These are phyloP conservation scores for Cyclanthera cordifolia DNA, from an alignment of 306 rosid genomes.

Conservation along the genomic window DNA sequence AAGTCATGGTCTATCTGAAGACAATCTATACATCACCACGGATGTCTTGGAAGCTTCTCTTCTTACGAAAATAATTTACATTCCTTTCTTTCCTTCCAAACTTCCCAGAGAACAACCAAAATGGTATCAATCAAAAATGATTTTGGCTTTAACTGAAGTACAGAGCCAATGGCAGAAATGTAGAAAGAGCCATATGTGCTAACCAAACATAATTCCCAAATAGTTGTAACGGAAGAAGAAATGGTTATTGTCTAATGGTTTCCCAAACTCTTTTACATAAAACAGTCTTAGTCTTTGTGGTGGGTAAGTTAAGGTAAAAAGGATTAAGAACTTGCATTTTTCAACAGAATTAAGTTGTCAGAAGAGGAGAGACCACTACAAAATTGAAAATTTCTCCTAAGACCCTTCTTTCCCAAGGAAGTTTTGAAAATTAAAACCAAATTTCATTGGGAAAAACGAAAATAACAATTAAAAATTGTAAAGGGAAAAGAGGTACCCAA, in stretches of 20 bases:
- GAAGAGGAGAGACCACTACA: not conserved
- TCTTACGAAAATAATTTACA: not conserved
- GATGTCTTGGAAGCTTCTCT: not conserved
- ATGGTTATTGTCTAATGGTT: not conserved
- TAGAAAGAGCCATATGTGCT: not conserved
- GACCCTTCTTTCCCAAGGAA: constrained; percentile 7
- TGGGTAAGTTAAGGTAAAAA: not conserved
- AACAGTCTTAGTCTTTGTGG: not conserved
- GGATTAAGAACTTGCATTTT: not conserved
- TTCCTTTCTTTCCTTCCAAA: not conserved
- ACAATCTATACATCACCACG: not conserved
- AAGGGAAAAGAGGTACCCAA: constrained; percentile 47
- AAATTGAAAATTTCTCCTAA: not conserved
- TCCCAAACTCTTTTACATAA: not conserved
- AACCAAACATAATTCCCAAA: not conserved
- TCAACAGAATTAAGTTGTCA: not conserved
- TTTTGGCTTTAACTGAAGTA: not conserved
- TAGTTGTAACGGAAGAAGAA: not conserved
- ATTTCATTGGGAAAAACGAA: not conserved
- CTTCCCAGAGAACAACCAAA: not conserved
- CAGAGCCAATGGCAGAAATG: not conserved
- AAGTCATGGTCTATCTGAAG: not conserved
- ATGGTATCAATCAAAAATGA: not conserved
- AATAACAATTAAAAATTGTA: not conserved
- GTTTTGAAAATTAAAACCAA: constrained; percentile 7